These are phyloP conservation scores for Fusarium humuli DNA, from an alignment of 2,329 filamentous ascomycete species.

Conservation along the genomic window DNA sequence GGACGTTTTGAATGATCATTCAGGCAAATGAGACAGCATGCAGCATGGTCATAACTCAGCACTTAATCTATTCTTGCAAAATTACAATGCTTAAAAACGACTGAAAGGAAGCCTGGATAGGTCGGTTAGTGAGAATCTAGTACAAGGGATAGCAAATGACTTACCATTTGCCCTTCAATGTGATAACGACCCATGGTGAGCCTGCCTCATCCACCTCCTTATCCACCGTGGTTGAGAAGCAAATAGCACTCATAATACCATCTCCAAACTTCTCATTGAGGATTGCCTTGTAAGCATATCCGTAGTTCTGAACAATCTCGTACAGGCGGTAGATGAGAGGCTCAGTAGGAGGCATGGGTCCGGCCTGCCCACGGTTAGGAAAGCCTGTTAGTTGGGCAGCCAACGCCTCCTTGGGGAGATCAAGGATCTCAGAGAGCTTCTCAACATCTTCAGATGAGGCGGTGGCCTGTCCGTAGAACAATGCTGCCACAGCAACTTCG, in stretches of 20 bases:
- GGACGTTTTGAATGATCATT: background rate
- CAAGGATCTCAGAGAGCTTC: slow-evolving; percentile 74
- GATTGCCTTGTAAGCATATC: slow-evolving; percentile 94
- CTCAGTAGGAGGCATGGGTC: slow-evolving; percentile 53
- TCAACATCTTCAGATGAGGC: slow-evolving; percentile 75
- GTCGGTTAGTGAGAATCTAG: slow-evolving; percentile 1
- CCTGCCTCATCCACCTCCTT: slow-evolving; percentile 91
- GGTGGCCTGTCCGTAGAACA: slow-evolving; percentile 90
- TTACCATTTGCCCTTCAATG: slow-evolving; percentile 84
- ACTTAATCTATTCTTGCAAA: background rate
- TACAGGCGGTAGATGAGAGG: slow-evolving; percentile 84
- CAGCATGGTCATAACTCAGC: background rate
- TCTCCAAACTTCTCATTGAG: slow-evolving; percentile 95
- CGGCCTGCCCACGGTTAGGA: slow-evolving; percentile 80
- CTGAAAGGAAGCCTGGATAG: slow-evolving; percentile 49
- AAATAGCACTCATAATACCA: slow-evolving; percentile 97
- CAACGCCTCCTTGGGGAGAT: slow-evolving; percentile 67
- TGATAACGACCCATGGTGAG: slow-evolving; percentile 85
- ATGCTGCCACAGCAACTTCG: slow-evolving; percentile 85
- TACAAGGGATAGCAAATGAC: slow-evolving; percentile 42
- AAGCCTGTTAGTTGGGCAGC: slow-evolving; percentile 75
- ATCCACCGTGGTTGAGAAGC: slow-evolving; percentile 89
- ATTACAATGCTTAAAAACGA: slow-evolving; percentile 45
- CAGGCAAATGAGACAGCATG: background rate
- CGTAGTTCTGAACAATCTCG: slow-evolving; percentile 97